phyloP scores from a whole-genome alignment of 1,139 yeast species.

The Suhomyces bribrorum region DNA sequence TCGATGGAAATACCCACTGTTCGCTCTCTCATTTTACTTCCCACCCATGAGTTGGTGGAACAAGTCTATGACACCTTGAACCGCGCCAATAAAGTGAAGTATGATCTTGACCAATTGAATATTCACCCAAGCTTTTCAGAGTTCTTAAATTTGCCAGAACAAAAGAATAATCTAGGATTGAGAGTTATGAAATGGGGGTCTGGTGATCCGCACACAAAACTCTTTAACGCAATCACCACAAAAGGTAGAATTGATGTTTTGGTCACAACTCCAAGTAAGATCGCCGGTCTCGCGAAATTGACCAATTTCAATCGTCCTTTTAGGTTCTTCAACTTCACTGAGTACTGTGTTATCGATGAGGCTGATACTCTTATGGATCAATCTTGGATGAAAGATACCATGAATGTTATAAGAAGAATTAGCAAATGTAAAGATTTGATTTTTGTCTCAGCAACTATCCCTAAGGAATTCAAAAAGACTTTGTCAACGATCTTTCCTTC shows the following conservation, averaged over 20 bases:
- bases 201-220: conserved; percentile 49
- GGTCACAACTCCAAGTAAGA: conserved; percentile 80
- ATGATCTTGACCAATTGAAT: conserved; percentile 22
- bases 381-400: conserved; percentile 74
- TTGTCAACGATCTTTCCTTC: conserved; percentile 65
- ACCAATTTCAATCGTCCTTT: conserved; percentile 50
- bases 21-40: conserved; percentile 73
- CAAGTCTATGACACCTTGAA: conserved; percentile 66
- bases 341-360: conserved; percentile 82
- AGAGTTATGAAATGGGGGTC: conserved; percentile 59
- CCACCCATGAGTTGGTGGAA: conserved; percentile 84
- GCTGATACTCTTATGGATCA: conserved; percentile 92
- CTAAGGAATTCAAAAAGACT: conserved; percentile 69
- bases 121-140: conserved; percentile 22
- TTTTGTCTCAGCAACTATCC: conserved; percentile 89
- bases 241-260: conserved; percentile 68
- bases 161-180: conserved; percentile 36
- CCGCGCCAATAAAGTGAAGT: conserved; percentile 33
- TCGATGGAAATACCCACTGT: conserved; percentile 45
- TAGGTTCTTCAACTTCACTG: conserved; percentile 45
- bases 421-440: conserved; percentile 62
- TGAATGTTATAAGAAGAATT: conserved; percentile 53
- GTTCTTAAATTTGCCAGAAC: conserved; percentile 30
- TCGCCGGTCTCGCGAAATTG: conserved; percentile 48
- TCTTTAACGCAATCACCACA: conserved; percentile 47